A percentile compares a stretch with the other conserved stretches of the same genome.
Conservation (phyloP, 1,139 yeast species). For the Taphrina communis region DNA sequence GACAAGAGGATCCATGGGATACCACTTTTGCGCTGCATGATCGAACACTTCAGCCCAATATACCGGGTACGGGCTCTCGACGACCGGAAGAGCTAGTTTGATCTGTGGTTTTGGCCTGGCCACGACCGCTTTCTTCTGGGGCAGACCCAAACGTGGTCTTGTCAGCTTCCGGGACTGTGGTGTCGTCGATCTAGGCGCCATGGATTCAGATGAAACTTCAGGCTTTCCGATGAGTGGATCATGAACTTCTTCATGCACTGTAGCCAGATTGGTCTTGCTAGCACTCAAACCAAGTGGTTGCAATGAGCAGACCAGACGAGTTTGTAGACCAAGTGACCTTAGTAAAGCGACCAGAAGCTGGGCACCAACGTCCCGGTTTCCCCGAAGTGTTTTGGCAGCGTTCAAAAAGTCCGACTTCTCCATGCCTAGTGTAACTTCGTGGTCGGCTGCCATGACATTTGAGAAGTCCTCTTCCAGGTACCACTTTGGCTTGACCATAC, state of each 20-base stretch:
- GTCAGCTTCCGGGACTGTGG: constrained; percentile 19
- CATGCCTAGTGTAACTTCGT: constrained; percentile 33
- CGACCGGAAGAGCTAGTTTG: constrained; percentile 29
- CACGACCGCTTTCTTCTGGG: not conserved
- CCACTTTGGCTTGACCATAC: constrained; percentile 41
- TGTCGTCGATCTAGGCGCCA: not conserved
- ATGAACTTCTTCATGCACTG: not conserved
- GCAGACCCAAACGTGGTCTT: constrained; percentile 24
- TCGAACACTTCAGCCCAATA: constrained; percentile 98
- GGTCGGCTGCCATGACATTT: constrained; percentile 21
- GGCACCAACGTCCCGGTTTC: constrained; percentile 79
- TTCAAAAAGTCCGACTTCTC: constrained; percentile 55
- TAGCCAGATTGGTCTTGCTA: constrained; percentile 34
- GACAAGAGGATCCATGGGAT: constrained; percentile 81
- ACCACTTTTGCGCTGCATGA: constrained; percentile 70
- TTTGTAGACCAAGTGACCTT: constrained; percentile 71
- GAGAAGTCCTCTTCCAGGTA: constrained; percentile 46
- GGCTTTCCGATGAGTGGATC: not conserved
- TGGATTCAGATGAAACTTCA: not conserved
- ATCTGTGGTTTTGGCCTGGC: constrained; percentile 10
- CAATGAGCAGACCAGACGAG: constrained; percentile 76
- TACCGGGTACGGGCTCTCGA: constrained; percentile 63
- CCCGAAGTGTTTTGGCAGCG: constrained; percentile 59
- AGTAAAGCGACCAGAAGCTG: constrained; percentile 84
- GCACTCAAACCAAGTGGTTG: constrained; percentile 83